phyloP scores from a whole-genome alignment of 768 basidiomycete genomes.

The Kwoniella bestiolae region DNA sequence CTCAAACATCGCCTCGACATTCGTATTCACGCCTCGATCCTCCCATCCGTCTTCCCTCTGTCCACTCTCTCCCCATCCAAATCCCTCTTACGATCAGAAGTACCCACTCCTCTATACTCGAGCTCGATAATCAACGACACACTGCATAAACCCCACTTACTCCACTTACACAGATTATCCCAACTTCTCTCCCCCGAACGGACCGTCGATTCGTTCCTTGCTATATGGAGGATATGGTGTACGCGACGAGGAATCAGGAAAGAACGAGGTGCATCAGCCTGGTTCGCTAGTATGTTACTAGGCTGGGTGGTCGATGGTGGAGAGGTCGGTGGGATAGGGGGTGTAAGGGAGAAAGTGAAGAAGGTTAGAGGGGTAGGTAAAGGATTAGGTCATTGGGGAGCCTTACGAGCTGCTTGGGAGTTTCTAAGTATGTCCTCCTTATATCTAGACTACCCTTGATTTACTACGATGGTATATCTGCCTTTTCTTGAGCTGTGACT shows the following conservation, averaged over 20 bases:
- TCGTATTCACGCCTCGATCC: constrained; percentile 72
- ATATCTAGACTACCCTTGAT: too few relatives aligned
- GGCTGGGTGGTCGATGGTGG: constrained; percentile 67
- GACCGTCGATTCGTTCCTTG: constrained; percentile 72
- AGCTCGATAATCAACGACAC: constrained; percentile 65
- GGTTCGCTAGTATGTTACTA: constrained; percentile 66
- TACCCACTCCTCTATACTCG: constrained; percentile 80
- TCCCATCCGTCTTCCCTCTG: constrained; percentile 64
- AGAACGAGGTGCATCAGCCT: constrained; percentile 40
- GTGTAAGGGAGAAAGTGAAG: constrained; percentile 47
- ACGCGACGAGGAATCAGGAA: constrained; percentile 69
- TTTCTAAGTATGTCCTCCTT: constrained; percentile 68
- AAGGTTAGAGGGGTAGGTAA: constrained; percentile 69
- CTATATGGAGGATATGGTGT: constrained; percentile 86
- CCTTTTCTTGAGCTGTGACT: neutral
- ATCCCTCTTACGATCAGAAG: constrained; percentile 65
- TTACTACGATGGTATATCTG: too few relatives aligned
- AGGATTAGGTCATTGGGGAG: constrained; percentile 86
- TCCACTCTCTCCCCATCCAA: constrained; percentile 69
- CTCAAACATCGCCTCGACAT: constrained; percentile 71
- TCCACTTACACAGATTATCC: constrained; percentile 65
- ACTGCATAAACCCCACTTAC: constrained; percentile 61
- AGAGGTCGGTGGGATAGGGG: constrained; percentile 59
- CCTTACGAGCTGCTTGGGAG: constrained; percentile 82
- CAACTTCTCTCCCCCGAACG: constrained; percentile 63